Evolutionary conservation across 169 alveolate genomes (phyloP).

Genomic region (Plasmodium sp.): DNA sequence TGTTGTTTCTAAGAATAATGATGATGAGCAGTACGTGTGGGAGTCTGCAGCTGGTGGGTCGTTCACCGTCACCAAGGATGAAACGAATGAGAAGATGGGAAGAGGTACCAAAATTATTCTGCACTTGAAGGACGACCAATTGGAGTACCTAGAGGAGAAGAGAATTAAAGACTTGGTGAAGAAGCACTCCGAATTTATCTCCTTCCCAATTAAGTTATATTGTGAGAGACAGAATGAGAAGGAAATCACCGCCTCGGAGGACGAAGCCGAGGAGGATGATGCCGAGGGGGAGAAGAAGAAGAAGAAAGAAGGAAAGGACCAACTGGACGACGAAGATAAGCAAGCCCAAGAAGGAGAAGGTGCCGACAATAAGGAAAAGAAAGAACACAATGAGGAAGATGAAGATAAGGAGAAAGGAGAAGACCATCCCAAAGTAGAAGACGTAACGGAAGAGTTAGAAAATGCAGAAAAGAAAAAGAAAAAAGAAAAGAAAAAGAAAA

Average conservation of each 20-base stretch:
- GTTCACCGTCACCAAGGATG: conserved; percentile 96
- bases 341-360: conserved; percentile 80
- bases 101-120: conserved; percentile 98
- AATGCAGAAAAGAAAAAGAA: conserved; percentile 74
- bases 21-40: conserved; percentile 98
- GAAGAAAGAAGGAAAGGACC: conserved; percentile 62
- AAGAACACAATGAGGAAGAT: conserved; percentile 87
- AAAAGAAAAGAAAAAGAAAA: conserved; percentile 96
- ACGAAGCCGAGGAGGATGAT: conserved; percentile 91
- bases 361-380: conserved; percentile 83
- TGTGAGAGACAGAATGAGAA: conserved; percentile 98
- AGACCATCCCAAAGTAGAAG: conserved; percentile 90
- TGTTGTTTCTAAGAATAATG: conserved; percentile 97
- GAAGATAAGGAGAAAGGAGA: conserved; percentile 83
- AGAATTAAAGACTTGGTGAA: conserved; percentile 98
- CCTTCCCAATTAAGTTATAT: conserved; percentile 98
- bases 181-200: conserved; percentile 99
- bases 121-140: conserved; percentile 97
- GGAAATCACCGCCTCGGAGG: conserved; percentile 99
- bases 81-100: conserved; percentile 89
- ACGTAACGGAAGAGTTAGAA: conserved; percentile 70
- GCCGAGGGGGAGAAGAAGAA: conserved; percentile 79
- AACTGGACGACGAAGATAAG: conserved; percentile 75
- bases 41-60: conserved; percentile 99
- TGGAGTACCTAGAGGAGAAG: conserved; percentile 98